Evolutionary conservation across 768 basidiomycete genomes (phyloP), one percentile per base, ranked within the genome.

Genomic region (Rhodotorula graminis): DNA sequence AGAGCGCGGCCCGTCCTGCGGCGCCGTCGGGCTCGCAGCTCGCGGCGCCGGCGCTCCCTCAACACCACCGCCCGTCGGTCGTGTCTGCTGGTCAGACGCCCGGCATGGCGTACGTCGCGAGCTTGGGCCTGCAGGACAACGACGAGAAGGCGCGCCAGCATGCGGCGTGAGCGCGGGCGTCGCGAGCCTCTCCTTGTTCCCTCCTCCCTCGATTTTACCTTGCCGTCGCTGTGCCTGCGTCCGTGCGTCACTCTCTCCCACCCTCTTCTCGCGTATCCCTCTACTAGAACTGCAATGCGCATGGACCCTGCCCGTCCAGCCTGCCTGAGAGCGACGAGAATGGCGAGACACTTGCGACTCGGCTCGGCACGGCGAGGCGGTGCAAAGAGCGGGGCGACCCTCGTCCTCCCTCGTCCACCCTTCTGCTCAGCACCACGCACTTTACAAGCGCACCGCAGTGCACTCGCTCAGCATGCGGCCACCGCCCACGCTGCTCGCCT

Each of bases 41-140:
- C 37, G 37, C 37, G 37, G 37, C 23, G 15, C 27, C 42, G n/a
- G 25, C 27, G 29, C 42, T 47, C 53, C 53, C 27, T 25, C n/a
- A 14, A 14, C n/a, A 53, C 15, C 31, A 52, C 27, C 64, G 72
- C 64, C 67, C 72, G 55, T 46, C 71, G 3, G 42, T 50, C 31
- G 62, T 68, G 29, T 61, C 62, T 14, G 71, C 63, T 15, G 71
- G 63, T 25, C 67, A 72, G 61, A 72, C 71, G 11, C 71, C 71
- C 3, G 71, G 71, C 8, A 14, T 72, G 31, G 27, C 57, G 31
- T 72, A 63, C 50, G 61, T 50, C 2, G 44, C 67, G 21, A 23
- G 37, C 29, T 55, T 72, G 49, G 23, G 5, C 50, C 27, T 52
- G 11, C 49, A 9, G 6, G 70, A 44, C n/a, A n/a, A n/a, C n/a